Base-by-base conservation (phyloP, 192 early-diverging fungal genomes). In the Entomortierella lignicola region DNA sequence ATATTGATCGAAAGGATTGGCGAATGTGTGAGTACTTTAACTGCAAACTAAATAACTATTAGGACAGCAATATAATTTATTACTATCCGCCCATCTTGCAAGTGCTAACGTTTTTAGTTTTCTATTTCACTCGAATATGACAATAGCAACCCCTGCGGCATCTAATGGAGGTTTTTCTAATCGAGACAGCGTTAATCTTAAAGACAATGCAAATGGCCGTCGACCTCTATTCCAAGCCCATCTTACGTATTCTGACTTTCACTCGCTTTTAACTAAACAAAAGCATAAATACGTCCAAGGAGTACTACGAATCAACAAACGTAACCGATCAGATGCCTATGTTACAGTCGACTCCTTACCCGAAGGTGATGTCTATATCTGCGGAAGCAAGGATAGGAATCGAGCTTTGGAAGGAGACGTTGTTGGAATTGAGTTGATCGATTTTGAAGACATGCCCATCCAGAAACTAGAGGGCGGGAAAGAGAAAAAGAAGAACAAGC, bases 311-410 rank as follows among this genome's bases (percentile, higher is more conserved):
- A 89, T 97, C 72, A 98, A 95, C 85, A 93, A 92, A 43, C 85
- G 90, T 42, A 94, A 94, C 71, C 85, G 92, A 26, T 89, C 85
- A 48, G 95, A 97, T 75, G 95, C 94, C 30, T 98, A 98, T 82
- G 95, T 96, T n/a, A 88, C 91, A 0, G 85, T 92, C 12, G 92
- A 94, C 27, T 89, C 87, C 63, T 55, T 92, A 1, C 75, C 75
- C 4, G 89, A 90, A 59, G 85, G 88, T 12, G 95, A 96, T 79
- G 88, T 96, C 25, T 93, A 89, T 68, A 91, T 96, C 12, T 90
- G 85, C 59, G 93, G 93, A 15, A 88, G 88, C 26, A 86, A 86
- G 55, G 84, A 87, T 55, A 88, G 93, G 23, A 96, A 96, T 72
- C 86, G 95, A 41, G 93, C 94, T 7, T 69, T 96, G 17, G 94